Percentiles rank a stretch among this genome's conserved stretches.
phyloP scores from a whole-genome alignment of 169 alveolate species.

The Eimeria tenella region DNA sequence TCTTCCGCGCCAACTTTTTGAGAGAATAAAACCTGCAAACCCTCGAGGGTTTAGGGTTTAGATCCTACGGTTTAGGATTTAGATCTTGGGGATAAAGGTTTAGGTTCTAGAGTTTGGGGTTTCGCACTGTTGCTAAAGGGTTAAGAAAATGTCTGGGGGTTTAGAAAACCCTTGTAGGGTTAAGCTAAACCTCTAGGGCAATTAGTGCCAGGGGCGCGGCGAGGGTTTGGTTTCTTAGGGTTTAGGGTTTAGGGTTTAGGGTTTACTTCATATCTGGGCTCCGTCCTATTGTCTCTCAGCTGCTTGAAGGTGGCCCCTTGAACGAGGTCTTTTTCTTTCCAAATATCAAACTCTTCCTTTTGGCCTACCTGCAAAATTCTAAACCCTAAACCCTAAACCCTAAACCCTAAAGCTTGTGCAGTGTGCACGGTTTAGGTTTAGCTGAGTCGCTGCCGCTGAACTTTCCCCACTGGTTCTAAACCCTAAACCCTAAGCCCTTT shows the following conservation, averaged over 20 bases:
- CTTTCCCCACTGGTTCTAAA: neutral
- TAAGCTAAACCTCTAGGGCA: neutral
- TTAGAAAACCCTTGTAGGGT: neutral
- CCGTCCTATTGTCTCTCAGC: slow-evolving; percentile 7
- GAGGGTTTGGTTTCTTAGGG: neutral
- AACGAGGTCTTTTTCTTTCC: neutral
- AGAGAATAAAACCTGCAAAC: slow-evolving; percentile 10
- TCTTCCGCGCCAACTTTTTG: slow-evolving; percentile 57
- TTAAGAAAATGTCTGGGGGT: neutral
- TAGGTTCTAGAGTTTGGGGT: neutral
- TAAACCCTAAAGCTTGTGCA: neutral
- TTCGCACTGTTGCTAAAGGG: neutral
- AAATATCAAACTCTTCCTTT: neutral
- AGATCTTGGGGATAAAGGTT: neutral
- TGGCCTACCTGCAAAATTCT: slow-evolving; percentile 13
- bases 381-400: slow-evolving; percentile 39
- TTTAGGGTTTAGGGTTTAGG: slow-evolving; percentile 3
- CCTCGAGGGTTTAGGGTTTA: slow-evolving; percentile 27
- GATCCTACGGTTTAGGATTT: neutral
- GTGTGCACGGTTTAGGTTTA: neutral
- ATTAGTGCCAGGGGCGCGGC: neutral
- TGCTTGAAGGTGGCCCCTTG: slow-evolving; percentile 36
- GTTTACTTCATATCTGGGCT: slow-evolving; percentile 57
- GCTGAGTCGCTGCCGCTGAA: too few relatives aligned
- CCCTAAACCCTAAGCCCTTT: slow-evolving; percentile 1